These are phyloP conservation scores for Nadsonia fulvescens DNA, from an alignment of 805 yeast genomes.

Conservation along the genomic window DNA sequence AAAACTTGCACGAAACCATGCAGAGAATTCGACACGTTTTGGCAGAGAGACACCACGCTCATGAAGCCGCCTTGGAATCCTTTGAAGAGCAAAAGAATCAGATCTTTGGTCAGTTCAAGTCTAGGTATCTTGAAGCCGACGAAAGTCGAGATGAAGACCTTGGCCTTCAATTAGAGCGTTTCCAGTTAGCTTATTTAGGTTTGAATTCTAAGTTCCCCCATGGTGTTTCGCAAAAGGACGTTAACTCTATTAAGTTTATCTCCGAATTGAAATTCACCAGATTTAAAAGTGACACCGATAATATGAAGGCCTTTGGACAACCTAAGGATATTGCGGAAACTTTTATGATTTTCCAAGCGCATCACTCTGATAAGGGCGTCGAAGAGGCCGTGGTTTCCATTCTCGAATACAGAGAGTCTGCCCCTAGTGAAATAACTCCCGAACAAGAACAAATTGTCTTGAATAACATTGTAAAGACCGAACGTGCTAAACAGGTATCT, in stretches of 20 bases:
- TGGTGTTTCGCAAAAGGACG: constrained; percentile 24
- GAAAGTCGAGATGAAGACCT: constrained; percentile 37
- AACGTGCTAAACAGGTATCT: too few species aligned
- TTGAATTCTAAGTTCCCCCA: constrained; percentile 36
- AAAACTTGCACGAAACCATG: constrained; percentile 42
- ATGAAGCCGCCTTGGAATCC: constrained; percentile 35
- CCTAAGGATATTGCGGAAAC: constrained; percentile 26
- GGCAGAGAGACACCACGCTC: constrained; percentile 66
- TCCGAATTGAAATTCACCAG: constrained; percentile 50
- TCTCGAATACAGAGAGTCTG: constrained; percentile 26
- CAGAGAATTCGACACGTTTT: constrained; percentile 72
- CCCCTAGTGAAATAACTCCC: constrained; percentile 14
- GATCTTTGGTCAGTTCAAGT: constrained; percentile 39
- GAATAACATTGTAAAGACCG: too few species aligned
- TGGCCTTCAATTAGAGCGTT: constrained; percentile 54
- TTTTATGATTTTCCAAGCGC: constrained; percentile 29
- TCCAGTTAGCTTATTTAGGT: constrained; percentile 74
- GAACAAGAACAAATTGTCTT: constrained; percentile 13
- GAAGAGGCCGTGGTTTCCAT: constrained; percentile 25
- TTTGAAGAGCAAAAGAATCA: constrained; percentile 26
- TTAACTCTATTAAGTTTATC: constrained; percentile 49
- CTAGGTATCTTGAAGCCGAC: constrained; percentile 36
- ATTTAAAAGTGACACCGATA: constrained; percentile 21
- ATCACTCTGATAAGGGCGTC: constrained; percentile 23
- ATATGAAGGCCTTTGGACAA: constrained; percentile 14